These are phyloP conservation scores for Triadica sebifera DNA, from an alignment of 345 rosid genomes.

Conservation along the genomic window DNA sequence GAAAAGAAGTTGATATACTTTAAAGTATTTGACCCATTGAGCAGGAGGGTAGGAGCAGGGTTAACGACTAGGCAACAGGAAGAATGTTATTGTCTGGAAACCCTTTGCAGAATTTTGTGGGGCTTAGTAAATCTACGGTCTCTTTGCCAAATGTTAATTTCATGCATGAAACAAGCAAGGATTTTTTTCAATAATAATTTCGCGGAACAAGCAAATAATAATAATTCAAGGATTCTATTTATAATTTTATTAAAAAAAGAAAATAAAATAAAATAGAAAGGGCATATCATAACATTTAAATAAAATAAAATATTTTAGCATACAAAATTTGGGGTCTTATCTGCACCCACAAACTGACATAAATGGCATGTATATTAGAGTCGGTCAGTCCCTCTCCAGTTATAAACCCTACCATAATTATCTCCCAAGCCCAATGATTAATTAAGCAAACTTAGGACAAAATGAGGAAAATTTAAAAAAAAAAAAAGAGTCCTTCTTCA, in stretches of 20 bases:
- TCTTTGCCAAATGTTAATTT: too few relatives aligned
- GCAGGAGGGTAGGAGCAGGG: too few relatives aligned
- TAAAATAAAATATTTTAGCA: conserved; percentile 1
- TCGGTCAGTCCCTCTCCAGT: background rate
- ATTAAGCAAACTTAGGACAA: background rate
- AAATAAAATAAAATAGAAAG: background rate
- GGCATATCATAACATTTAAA: background rate
- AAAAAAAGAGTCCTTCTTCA: conserved; percentile 3
- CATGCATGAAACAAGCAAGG: too few relatives aligned
- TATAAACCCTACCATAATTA: conserved; percentile 2
- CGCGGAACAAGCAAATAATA: too few relatives aligned
- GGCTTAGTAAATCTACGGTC: too few relatives aligned
- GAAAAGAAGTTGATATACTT: too few relatives aligned
- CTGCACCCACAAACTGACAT: conserved; percentile 19
- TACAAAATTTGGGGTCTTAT: conserved; percentile 24
- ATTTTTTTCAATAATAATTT: too few relatives aligned
- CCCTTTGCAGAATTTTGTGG: too few relatives aligned
- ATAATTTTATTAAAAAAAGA: background rate
- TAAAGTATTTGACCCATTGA: too few relatives aligned
- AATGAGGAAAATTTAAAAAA: background rate
- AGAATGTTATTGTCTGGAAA: too few relatives aligned
- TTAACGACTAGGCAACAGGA: too few relatives aligned
- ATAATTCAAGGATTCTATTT: too few relatives aligned
- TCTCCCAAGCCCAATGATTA: background rate
- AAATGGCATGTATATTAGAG: background rate